These are phyloP conservation scores for Discostella stelligeroides DNA, from an alignment of 108 stramenopile species.

Conservation along the genomic window DNA sequence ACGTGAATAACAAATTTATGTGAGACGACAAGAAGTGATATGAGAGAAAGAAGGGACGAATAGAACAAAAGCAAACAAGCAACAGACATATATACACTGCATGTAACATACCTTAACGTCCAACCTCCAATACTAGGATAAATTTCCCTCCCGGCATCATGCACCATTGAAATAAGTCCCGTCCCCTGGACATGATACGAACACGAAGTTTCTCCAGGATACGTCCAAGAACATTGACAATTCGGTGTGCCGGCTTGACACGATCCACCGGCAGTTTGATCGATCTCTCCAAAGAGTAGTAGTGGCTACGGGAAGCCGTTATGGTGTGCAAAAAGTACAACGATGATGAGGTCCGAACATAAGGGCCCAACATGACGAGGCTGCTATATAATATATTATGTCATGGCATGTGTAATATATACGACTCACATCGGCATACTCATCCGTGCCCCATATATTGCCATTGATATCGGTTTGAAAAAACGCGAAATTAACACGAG, in stretches of 20 bases:
- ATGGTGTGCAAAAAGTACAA: too few species aligned
- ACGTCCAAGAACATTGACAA: background rate
- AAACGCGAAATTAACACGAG: constrained; percentile 28
- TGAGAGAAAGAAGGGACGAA: background rate
- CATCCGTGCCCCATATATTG: constrained; percentile 20
- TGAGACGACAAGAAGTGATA: background rate
- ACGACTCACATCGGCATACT: constrained; percentile 9
- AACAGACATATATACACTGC: background rate
- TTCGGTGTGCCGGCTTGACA: background rate
- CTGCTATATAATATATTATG: too few species aligned
- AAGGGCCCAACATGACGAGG: too few species aligned
- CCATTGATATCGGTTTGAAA: constrained; percentile 17
- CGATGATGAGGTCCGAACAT: too few species aligned
- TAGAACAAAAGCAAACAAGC: too few species aligned
- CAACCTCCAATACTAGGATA: constrained; percentile 13
- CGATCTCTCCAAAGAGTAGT: background rate
- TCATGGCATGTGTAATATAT: too few species aligned
- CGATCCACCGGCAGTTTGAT: background rate
- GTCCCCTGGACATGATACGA: too few species aligned
- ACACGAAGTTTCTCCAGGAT: background rate
- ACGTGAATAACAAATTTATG: background rate
- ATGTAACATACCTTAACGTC: constrained; percentile 6
- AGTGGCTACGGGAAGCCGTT: background rate
- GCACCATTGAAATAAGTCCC: background rate
- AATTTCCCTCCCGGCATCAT: constrained; percentile 3